phyloP scores from a whole-genome alignment of 306 rosid species.

The Gillenia trifoliata region DNA sequence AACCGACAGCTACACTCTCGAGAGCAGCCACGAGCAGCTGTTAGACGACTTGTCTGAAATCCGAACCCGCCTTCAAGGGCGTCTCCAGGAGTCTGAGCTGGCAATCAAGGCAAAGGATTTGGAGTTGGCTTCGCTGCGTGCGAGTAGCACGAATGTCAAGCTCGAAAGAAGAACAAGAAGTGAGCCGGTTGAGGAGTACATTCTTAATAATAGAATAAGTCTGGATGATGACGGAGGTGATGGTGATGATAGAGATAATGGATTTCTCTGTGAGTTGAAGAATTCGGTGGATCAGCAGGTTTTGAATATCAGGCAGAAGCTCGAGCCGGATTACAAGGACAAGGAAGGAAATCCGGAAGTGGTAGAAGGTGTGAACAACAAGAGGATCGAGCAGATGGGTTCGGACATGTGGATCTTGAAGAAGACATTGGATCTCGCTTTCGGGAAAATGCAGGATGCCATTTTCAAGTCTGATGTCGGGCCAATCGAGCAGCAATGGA shows the following conservation, averaged over 20 bases:
- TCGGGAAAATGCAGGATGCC: slow-evolving; percentile 66
- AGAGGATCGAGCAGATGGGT: slow-evolving; percentile 71
- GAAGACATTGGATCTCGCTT: slow-evolving; percentile 72
- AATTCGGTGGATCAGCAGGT: slow-evolving; percentile 50
- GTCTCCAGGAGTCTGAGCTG: slow-evolving; percentile 56
- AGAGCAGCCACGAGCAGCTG: slow-evolving; percentile 56
- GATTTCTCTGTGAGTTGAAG: slow-evolving; percentile 26
- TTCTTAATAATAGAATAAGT: slow-evolving; percentile 1
- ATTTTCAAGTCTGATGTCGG: slow-evolving; percentile 50
- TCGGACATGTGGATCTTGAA: slow-evolving; percentile 71
- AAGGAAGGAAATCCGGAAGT: slow-evolving; percentile 12
- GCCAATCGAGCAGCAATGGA: slow-evolving; percentile 73
- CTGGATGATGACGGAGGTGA: slow-evolving; percentile 6
- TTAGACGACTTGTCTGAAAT: slow-evolving; percentile 59
- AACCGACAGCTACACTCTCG: slow-evolving; percentile 36
- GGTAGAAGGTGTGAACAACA: slow-evolving; percentile 30
- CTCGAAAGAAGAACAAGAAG: slow-evolving; percentile 18
- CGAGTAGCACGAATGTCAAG: slow-evolving; percentile 10
- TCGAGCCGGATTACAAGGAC: slow-evolving; percentile 37
- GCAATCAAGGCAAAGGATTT: slow-evolving; percentile 64
- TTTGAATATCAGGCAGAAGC: slow-evolving; percentile 44
- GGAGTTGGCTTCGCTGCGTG: slow-evolving; percentile 36
- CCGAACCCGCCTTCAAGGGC: slow-evolving; percentile 60
- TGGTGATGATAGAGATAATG: slow-evolving; percentile 24
- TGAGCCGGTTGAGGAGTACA: slow-evolving; percentile 17